Evolutionary conservation across 352 stramenopile genomes (phyloP).

Genomic region (Phytophthora cryptogea): DNA sequence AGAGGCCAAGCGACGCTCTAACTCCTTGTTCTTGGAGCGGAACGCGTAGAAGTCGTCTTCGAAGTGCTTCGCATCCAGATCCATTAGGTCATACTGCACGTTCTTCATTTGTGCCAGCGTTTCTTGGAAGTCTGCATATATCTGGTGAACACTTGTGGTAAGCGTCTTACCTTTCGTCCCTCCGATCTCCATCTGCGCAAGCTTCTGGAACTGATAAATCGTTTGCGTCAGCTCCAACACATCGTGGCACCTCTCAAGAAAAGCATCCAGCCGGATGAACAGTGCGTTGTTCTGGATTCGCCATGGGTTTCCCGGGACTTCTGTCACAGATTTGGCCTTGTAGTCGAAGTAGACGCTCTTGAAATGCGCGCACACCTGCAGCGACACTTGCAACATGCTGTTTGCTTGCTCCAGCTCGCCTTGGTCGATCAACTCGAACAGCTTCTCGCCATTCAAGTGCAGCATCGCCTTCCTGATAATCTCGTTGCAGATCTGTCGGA

Average conservation of each 20-base stretch:
- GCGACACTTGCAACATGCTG: conserved; percentile 65
- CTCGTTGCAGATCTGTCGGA: conserved; percentile 91
- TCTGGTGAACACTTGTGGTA: conserved; percentile 89
- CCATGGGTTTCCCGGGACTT: conserved; percentile 90
- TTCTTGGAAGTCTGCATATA: conserved; percentile 86
- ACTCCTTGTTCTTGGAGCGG: conserved; percentile 85
- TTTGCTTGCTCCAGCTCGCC: conserved; percentile 75
- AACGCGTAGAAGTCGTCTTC: conserved; percentile 93
- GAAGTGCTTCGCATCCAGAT: conserved; percentile 90
- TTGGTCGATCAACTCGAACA: conserved; percentile 86
- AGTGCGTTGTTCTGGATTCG: conserved; percentile 92
- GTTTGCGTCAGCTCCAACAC: conserved; percentile 90
- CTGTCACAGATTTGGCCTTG: conserved; percentile 81
- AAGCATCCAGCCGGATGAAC: conserved; percentile 90
- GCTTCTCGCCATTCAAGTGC: conserved; percentile 72
- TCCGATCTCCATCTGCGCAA: conserved; percentile 89
- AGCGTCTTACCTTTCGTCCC: conserved; percentile 93
- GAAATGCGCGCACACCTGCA: conserved; percentile 88
- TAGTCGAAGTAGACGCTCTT: conserved; percentile 94
- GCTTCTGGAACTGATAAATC: conserved; percentile 90
- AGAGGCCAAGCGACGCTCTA: conserved; percentile 85
- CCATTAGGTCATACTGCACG: conserved; percentile 89
- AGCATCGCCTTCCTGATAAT: conserved; percentile 77
- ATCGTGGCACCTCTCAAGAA: conserved; percentile 92
- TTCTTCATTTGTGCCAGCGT: conserved; percentile 76